These are phyloP conservation scores for Hippophae rhamnoides DNA, from an alignment of 306 rosid species.

Conservation along the genomic window DNA sequence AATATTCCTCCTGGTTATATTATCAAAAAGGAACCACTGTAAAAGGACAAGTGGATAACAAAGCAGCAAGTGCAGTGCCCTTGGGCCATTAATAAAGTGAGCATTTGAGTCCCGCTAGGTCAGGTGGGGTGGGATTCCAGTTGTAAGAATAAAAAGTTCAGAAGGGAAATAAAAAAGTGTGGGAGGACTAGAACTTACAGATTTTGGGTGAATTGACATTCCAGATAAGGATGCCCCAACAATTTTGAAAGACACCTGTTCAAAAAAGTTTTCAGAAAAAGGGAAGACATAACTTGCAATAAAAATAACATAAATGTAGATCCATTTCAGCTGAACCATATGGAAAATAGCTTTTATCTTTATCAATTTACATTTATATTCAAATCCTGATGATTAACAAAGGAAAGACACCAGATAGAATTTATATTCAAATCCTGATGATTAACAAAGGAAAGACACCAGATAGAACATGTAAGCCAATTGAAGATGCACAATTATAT, in stretches of 20 bases:
- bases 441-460: not conserved
- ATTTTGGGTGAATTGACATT: constrained; percentile 60
- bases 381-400: not conserved
- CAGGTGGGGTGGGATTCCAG: no score
- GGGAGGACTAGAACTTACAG: constrained; percentile 42
- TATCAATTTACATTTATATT: not conserved
- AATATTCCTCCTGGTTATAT: no score
- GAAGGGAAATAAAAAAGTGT: no score
- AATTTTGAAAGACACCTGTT: constrained; percentile 74
- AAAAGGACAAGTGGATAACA: no score
- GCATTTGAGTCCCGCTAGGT: not conserved
- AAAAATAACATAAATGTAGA: not conserved
- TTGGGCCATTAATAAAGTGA: no score
- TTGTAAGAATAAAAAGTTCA: no score
- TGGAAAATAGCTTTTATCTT: not conserved
- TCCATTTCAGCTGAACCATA: not conserved
- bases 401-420: constrained; percentile 1
- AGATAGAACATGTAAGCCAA: not conserved
- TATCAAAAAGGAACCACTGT: no score
- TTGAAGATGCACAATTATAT: not conserved
- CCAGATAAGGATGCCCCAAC: constrained; percentile 86
- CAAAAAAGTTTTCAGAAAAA: constrained; percentile 12
- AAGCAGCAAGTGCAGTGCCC: no score
- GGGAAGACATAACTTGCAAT: constrained; percentile 2
- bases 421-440: not conserved